Evolutionary conservation across 2,329 filamentous ascomycete species (phyloP), one percentile per base, ranked within the genome.

Genomic region (Diplocarpon mali): DNA sequence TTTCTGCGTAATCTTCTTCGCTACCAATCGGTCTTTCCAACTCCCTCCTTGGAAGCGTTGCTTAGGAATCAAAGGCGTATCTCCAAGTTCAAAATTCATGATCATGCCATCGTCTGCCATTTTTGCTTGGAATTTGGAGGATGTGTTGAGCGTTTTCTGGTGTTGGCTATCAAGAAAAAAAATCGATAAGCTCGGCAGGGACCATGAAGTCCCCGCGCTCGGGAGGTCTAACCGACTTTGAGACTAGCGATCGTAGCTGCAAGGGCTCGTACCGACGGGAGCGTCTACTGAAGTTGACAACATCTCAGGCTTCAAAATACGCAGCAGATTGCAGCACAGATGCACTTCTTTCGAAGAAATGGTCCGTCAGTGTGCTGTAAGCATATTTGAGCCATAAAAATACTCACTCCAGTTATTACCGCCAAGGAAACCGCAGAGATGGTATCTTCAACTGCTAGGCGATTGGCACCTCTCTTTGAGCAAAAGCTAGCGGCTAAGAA

Each of bases 101-200:
- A 95, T 75, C 78, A 98, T 84, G 55, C 88, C 88, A 79, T 94
- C 85, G 69, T 96, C 89, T 41, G 85, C 85, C 89, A 96, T 95
- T 41, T 34, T 47, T 57, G 51, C 48, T 43, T 20, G 16, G 38
- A 32, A 37, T 31, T 45, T 29, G 41, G 16, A 43, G 20, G 27
- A 15, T 20, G 15, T 14, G 15, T 2, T 32, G 30, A 32, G 11
- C 10, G 9, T 14, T 10, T 32, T 4, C 9, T 3, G 20, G 20
- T 24, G 20, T 24, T 4, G 20, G 20, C 44, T 31, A 47, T 50
- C 44, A 37, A 29, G 34, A 50, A 48, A 57, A 55, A 55, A 51
- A 48, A 49, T 50, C 38, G 46, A 43, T 51, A 51, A 35, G 35
- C 34, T 29, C 41, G 29, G 43, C 50, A 53, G 49, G 44, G 49